A percentile compares a stretch with the other conserved stretches of the same genome.
phyloP scores from a whole-genome alignment of 257 asterid genomes.

The Avicennia marina region DNA sequence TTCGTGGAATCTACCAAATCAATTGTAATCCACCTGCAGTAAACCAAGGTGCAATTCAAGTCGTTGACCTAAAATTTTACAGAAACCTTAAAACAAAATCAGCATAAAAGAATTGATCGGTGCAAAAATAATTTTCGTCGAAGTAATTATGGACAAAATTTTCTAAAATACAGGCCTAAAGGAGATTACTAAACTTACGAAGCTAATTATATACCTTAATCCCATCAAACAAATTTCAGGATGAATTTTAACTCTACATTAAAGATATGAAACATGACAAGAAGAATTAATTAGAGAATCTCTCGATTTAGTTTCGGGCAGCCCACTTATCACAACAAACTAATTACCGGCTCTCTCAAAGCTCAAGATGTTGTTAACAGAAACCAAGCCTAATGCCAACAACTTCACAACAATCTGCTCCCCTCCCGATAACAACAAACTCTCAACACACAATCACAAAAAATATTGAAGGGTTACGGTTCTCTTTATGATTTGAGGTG shows the following conservation, averaged over 20 bases:
- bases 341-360: background rate
- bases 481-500: no score
- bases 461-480: no score
- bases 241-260: conserved; percentile 3
- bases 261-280: no score
- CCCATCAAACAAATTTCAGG: background rate
- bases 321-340: conserved; percentile 2
- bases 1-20: no score
- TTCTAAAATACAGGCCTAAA: conserved; percentile 4
- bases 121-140: background rate
- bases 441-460: no score
- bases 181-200: background rate
- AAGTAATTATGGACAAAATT: background rate
- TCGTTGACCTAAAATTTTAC: background rate
- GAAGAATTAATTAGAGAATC: no score
- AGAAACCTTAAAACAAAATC: conserved; percentile 1
- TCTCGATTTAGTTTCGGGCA: background rate
- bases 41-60: conserved; percentile 5
- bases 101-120: background rate
- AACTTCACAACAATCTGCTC: no score
- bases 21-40: conserved; percentile 18
- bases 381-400: no score
- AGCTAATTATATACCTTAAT: background rate
- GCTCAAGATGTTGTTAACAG: background rate
- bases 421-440: no score